These are phyloP conservation scores for Mucor saturninus DNA, from an alignment of 371 early-diverging fungal species.

Conservation along the genomic window DNA sequence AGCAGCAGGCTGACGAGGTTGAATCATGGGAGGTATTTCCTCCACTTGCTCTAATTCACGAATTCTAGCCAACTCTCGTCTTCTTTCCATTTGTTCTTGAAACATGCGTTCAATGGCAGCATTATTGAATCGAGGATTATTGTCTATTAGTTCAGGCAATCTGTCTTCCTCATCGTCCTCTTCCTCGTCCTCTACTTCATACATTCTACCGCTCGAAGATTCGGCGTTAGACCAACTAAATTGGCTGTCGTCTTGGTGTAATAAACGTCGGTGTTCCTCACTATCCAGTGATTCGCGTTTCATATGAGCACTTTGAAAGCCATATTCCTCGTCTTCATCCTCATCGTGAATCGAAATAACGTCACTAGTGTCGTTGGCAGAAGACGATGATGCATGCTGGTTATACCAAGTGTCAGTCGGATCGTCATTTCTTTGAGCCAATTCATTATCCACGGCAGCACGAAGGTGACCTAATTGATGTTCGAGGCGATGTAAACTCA, in stretches of 20 bases:
- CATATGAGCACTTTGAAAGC: no score
- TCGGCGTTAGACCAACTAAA: no score
- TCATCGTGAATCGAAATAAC: no score
- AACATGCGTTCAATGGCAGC: constrained; percentile 3
- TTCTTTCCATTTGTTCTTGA: constrained; percentile 6
- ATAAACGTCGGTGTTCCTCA: not conserved
- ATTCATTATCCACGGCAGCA: constrained; percentile 14
- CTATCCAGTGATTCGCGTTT: constrained; percentile 51
- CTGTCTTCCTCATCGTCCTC: constrained; percentile 1
- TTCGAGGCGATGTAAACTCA: constrained; percentile 7
- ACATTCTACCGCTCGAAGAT: not conserved
- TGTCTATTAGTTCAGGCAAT: constrained; percentile 19
- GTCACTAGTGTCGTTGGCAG: no score
- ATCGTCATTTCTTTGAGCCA: not conserved
- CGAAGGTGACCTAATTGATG: constrained; percentile 13
- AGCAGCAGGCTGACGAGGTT: not conserved
- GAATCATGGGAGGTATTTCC: not conserved
- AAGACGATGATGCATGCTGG: no score
- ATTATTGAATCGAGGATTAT: not conserved
- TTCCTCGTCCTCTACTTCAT: not conserved
- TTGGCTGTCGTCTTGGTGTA: not conserved
- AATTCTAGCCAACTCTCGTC: not conserved
- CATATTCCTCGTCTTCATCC: no score
- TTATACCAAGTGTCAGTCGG: not conserved
- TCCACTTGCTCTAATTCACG: not conserved